Evolutionary conservation across 192 early-diverging fungal species (phyloP).

Genomic region (Coemansia sp.): DNA sequence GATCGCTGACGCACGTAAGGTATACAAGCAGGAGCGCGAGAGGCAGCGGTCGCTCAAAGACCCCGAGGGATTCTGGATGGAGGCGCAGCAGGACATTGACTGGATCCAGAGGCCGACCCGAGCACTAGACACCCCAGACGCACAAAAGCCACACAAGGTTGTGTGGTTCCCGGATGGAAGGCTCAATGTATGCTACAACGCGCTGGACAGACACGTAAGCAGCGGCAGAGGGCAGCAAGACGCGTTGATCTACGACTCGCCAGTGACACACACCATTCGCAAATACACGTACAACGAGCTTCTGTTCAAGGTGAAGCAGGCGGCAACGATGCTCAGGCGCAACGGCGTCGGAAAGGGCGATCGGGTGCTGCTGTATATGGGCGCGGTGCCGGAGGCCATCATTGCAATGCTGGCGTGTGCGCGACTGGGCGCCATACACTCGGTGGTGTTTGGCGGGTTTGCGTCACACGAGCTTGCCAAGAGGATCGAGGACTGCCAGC

Average conservation of each 20-base stretch:
- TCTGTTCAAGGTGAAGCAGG: constrained; percentile 61
- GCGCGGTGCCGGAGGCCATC: constrained; percentile 76
- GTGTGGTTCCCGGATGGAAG: constrained; percentile 73
- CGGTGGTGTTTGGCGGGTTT: constrained; percentile 82
- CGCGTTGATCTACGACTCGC: constrained; percentile 76
- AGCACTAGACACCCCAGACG: constrained; percentile 14
- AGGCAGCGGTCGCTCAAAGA: constrained; percentile 33
- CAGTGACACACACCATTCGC: constrained; percentile 57
- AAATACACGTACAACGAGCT: constrained; percentile 70
- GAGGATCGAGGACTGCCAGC: constrained; percentile 77
- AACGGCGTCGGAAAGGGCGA: constrained; percentile 69
- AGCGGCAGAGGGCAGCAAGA: constrained; percentile 59
- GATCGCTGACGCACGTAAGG: background rate
- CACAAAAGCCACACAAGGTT: constrained; percentile 27
- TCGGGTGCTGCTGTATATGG: constrained; percentile 80
- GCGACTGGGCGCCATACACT: constrained; percentile 78
- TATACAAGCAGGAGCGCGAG: constrained; percentile 25
- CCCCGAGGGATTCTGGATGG: constrained; percentile 47
- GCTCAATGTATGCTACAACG: constrained; percentile 82
- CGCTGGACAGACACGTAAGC: constrained; percentile 70
- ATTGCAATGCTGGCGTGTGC: constrained; percentile 85
- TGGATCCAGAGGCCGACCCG: constrained; percentile 33
- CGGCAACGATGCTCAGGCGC: constrained; percentile 62
- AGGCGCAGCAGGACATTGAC: constrained; percentile 37
- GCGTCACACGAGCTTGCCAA: constrained; percentile 74